Evolutionary conservation across 768 basidiomycete species (phyloP).

Genomic region (Cystobasidium onofrii): DNA sequence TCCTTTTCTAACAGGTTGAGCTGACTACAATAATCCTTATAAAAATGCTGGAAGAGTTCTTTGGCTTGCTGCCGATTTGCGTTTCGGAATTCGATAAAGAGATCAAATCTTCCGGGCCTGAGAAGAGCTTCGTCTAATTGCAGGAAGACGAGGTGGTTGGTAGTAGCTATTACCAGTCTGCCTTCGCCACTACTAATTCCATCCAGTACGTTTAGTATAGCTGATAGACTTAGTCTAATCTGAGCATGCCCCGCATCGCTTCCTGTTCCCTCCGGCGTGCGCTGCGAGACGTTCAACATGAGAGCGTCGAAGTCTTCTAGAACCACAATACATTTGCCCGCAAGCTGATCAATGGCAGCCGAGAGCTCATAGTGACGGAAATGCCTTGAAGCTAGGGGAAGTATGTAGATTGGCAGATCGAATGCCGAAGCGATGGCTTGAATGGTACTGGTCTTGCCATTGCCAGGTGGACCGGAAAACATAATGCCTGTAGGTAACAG

Average conservation of each 20-base stretch:
- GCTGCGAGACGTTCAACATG: neutral
- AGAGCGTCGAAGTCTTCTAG: constrained; percentile 9
- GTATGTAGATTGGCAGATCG: constrained; percentile 14
- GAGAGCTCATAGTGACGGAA: neutral
- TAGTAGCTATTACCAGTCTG: neutral
- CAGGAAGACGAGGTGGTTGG: neutral
- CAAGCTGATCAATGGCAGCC: neutral
- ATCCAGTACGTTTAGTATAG: neutral
- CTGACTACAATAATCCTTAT: neutral
- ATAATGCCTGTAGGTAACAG: neutral
- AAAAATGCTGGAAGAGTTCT: constrained; percentile 10
- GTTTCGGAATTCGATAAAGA: neutral
- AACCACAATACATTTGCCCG: neutral
- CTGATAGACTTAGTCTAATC: neutral
- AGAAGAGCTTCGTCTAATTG: constrained; percentile 13
- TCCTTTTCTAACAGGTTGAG: neutral
- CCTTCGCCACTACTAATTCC: neutral
- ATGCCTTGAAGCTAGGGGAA: neutral
- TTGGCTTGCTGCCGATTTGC: constrained; percentile 11
- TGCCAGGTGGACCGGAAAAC: neutral
- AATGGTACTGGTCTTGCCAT: constrained; percentile 12
- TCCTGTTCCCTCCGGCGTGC: neutral
- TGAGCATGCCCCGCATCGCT: neutral
- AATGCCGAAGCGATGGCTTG: constrained; percentile 5
- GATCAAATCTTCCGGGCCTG: constrained; percentile 15